Percentiles rank a stretch among this genome's conserved stretches.
Evolutionary conservation across 306 rosid species (phyloP).

Genomic region (Begonia peltatifolia): DNA sequence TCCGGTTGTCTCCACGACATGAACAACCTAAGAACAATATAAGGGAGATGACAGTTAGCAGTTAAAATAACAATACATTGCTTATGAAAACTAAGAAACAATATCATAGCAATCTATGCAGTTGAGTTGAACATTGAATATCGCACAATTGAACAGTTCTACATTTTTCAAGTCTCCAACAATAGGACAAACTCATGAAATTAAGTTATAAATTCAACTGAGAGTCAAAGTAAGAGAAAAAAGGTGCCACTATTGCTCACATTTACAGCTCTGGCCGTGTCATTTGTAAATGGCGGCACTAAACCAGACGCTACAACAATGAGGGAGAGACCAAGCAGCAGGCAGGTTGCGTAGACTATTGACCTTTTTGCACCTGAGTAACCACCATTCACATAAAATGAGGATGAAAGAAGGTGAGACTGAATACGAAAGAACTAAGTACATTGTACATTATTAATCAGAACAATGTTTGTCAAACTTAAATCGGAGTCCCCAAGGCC

Average conservation of each 20-base stretch:
- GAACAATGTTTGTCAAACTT: too few species aligned
- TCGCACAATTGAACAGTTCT: too few species aligned
- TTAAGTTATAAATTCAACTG: neutral
- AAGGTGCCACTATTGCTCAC: conserved; percentile 28
- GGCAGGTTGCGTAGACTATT: conserved; percentile 41
- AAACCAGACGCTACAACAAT: conserved; percentile 34
- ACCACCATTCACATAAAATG: conserved; percentile 2
- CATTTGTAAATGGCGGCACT: conserved; percentile 63
- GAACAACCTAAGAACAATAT: conserved; percentile 62
- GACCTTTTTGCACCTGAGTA: conserved; percentile 53
- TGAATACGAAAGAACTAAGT: too few species aligned
- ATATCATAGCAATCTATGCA: too few species aligned
- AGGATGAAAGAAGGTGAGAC: too few species aligned
- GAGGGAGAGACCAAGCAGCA: conserved; percentile 48
- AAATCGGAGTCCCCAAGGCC: too few species aligned
- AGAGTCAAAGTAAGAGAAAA: conserved; percentile 3
- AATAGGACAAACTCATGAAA: too few species aligned
- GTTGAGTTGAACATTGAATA: too few species aligned
- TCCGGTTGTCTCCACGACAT: conserved; percentile 63
- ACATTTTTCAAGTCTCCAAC: too few species aligned
- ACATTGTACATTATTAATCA: too few species aligned
- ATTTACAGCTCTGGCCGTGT: conserved; percentile 71
- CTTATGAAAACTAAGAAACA: neutral
- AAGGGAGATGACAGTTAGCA: neutral
- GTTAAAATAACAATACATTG: neutral